A percentile compares a stretch with the other conserved stretches of the same genome.
Evolutionary conservation across 2,329 filamentous ascomycete genomes (phyloP).

Genomic region (Xylaria sp.): DNA sequence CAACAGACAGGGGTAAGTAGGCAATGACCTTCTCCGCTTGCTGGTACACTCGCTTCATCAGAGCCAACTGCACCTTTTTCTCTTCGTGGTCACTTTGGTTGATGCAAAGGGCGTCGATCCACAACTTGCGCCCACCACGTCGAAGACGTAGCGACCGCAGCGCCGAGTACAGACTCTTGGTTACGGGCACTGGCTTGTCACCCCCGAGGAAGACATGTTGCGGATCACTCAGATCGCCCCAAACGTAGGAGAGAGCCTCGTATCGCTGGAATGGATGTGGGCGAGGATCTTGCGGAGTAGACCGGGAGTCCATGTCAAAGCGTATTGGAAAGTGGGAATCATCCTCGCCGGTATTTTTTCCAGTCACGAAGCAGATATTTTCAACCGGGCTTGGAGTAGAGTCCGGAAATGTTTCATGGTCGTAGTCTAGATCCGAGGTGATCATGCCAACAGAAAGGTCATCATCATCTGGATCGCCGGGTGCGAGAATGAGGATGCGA

Average conservation of each 20-base stretch:
- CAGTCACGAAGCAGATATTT: conserved; percentile 3
- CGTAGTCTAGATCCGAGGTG: conserved; percentile 31
- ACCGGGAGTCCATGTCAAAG: conserved; percentile 17
- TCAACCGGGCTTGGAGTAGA: conserved; percentile 10
- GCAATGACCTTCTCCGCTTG: conserved; percentile 29
- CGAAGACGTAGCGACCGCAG: conserved; percentile 28
- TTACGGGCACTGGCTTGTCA: conserved; percentile 7
- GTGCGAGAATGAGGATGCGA: conserved; percentile 28
- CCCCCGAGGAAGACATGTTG: conserved; percentile 26
- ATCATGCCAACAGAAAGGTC: conserved; percentile 20
- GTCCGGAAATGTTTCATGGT: conserved; percentile 18
- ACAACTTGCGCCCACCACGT: conserved; percentile 16
- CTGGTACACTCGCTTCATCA: conserved; percentile 28
- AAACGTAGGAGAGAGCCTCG: conserved; percentile 35
- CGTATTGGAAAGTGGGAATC: conserved; percentile 14
- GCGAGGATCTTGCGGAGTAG: neutral
- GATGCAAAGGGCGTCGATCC: conserved; percentile 33
- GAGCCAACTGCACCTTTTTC: conserved; percentile 25
- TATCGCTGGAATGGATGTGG: conserved; percentile 32
- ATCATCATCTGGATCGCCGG: conserved; percentile 22
- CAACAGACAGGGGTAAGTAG: conserved; percentile 13
- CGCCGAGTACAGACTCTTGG: conserved; percentile 24
- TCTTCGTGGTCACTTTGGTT: conserved; percentile 27
- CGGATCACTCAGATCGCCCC: conserved; percentile 22
- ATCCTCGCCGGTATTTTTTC: neutral